Evolutionary conservation across 306 rosid species (phyloP).

Genomic region (Purshia tridentata): DNA sequence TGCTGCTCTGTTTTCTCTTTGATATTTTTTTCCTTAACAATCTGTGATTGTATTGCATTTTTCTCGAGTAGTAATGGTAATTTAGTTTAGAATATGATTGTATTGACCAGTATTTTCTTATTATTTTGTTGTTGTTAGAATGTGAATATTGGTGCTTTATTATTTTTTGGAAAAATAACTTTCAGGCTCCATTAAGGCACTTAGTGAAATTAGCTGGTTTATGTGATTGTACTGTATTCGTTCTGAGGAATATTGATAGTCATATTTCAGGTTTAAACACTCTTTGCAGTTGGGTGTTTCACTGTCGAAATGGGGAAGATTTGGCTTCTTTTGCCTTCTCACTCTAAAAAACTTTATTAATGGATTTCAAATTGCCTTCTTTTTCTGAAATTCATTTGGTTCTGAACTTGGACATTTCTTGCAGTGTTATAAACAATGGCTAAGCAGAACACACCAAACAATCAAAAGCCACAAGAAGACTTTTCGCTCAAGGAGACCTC

Average conservation of each 20-base stretch:
- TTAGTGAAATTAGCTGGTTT: too few relatives aligned
- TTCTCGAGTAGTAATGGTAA: not conserved
- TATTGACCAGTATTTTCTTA: not conserved
- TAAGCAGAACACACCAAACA: not conserved
- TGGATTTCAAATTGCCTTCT: too few relatives aligned
- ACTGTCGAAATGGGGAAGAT: too few relatives aligned
- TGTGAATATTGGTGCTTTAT: not conserved
- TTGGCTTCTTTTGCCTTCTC: too few relatives aligned
- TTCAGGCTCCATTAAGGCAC: too few relatives aligned
- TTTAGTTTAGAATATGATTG: not conserved
- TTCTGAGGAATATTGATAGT: too few relatives aligned
- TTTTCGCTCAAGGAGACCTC: conserved; percentile 25
- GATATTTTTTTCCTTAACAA: not conserved
- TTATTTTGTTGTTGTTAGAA: not conserved
- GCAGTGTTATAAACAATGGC: conserved; percentile 18
- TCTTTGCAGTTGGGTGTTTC: too few relatives aligned
- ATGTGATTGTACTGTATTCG: too few relatives aligned
- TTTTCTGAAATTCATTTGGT: not conserved
- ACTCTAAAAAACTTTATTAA: too few relatives aligned
- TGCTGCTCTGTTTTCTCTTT: not conserved
- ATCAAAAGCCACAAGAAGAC: conserved; percentile 1
- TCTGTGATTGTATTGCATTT: conserved; percentile 6
- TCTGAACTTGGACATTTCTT: not conserved
- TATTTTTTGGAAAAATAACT: not conserved
- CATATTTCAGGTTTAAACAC: too few relatives aligned